phyloP scores from a whole-genome alignment of 1,139 yeast species.

The Yamadazyma buinensis region DNA sequence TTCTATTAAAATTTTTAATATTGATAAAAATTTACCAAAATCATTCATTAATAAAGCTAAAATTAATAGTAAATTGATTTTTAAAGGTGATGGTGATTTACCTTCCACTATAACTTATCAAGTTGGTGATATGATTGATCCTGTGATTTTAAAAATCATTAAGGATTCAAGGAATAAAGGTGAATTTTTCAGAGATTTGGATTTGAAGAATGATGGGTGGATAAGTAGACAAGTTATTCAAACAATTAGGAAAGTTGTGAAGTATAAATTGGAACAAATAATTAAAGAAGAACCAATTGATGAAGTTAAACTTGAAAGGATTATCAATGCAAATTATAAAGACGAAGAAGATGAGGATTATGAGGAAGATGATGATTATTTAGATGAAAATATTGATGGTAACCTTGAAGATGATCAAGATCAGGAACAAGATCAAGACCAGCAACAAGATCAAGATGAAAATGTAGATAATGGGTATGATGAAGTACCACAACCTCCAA shows the following conservation, averaged over 20 bases:
- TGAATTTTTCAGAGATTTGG: slow-evolving; percentile 42
- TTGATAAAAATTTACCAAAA: neutral
- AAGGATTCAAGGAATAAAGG: slow-evolving; percentile 31
- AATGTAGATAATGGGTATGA: no score
- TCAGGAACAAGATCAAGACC: slow-evolving; percentile 4
- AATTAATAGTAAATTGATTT: slow-evolving; percentile 52
- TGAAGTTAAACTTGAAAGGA: slow-evolving; percentile 36
- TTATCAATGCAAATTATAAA: slow-evolving; percentile 38
- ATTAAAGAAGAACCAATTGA: slow-evolving; percentile 42
- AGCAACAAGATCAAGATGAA: no score
- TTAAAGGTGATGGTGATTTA: slow-evolving; percentile 60
- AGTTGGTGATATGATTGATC: slow-evolving; percentile 76
- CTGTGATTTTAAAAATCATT: slow-evolving; percentile 52
- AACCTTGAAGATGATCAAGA: no score
- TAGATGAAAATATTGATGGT: neutral
- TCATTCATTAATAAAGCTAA: slow-evolving; percentile 8
- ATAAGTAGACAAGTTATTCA: slow-evolving; percentile 57
- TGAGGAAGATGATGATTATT: slow-evolving; percentile 18
- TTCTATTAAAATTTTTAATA: slow-evolving; percentile 14
- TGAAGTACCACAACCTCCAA: no score
- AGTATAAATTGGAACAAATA: slow-evolving; percentile 65
- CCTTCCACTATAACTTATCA: slow-evolving; percentile 75
- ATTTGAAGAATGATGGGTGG: slow-evolving; percentile 71
- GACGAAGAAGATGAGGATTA: slow-evolving; percentile 24
- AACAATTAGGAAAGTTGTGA: slow-evolving; percentile 62